Evolutionary conservation across 1,284 basidiomycete genomes (phyloP).

Genomic region (Puccinia triticina): DNA sequence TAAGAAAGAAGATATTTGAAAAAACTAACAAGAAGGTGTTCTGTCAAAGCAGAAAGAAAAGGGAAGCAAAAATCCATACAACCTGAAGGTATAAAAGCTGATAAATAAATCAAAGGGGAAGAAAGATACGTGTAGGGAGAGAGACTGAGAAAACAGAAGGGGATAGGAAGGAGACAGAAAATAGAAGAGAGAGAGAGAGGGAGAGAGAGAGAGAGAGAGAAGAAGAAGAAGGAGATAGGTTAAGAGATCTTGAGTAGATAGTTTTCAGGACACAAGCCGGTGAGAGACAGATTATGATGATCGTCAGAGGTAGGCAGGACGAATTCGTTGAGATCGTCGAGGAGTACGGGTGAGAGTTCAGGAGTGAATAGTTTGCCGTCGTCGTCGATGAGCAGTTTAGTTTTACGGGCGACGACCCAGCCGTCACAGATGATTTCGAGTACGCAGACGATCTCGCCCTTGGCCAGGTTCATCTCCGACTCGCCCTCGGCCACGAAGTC

Average conservation of each 20-base stretch:
- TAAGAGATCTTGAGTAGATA: slow-evolving; percentile 32
- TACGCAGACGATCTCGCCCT: slow-evolving; percentile 37
- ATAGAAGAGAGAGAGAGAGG: neutral
- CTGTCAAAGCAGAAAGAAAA: too few relatives aligned
- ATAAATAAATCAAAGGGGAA: too few relatives aligned
- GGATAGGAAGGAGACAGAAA: neutral
- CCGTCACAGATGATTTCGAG: slow-evolving; percentile 48
- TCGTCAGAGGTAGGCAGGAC: neutral
- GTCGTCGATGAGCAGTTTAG: slow-evolving; percentile 30
- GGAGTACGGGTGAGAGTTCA: neutral
- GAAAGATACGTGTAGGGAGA: too few relatives aligned
- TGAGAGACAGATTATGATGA: neutral
- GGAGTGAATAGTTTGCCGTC: slow-evolving; percentile 14
- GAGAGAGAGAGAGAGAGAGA: neutral
- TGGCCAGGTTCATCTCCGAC: slow-evolving; percentile 34
- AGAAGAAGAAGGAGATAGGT: neutral
- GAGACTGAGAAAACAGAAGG: neutral
- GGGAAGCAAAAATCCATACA: too few relatives aligned
- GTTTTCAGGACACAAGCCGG: slow-evolving; percentile 27
- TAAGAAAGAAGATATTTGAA: too few relatives aligned
- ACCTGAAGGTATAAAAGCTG: too few relatives aligned
- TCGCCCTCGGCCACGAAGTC: slow-evolving; percentile 39
- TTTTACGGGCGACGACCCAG: slow-evolving; percentile 40
- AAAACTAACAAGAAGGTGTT: too few relatives aligned
- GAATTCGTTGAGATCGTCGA: neutral